These are phyloP conservation scores for Hypoxylon trugodes DNA, from an alignment of 495 filamentous ascomycete species.

Conservation along the genomic window DNA sequence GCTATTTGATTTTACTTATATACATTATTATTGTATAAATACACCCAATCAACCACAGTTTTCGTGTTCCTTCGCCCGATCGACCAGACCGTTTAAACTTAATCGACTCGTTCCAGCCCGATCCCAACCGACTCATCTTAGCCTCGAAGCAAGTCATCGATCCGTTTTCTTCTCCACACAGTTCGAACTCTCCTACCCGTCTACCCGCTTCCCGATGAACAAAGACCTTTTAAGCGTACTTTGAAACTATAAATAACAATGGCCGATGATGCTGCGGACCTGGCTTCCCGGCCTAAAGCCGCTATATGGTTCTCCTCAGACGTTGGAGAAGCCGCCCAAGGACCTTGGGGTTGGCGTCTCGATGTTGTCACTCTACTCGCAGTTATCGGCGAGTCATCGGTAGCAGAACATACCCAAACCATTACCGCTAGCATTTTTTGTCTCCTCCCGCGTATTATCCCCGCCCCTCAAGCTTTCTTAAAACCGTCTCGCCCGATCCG, in stretches of 20 bases:
- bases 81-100: constrained; percentile 1
- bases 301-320: constrained; percentile 51
- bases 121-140: constrained; percentile 3
- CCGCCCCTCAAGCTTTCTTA: constrained; percentile 71
- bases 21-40: constrained; percentile 3
- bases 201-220: not conserved
- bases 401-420: constrained; percentile 63
- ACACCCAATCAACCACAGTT: not conserved
- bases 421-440: constrained; percentile 65
- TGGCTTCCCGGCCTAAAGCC: constrained; percentile 8
- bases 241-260: constrained; percentile 17
- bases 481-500: constrained; percentile 64
- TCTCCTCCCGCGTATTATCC: constrained; percentile 69
- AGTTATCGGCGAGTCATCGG: constrained; percentile 67
- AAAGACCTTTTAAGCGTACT: not conserved
- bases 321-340: constrained; percentile 34
- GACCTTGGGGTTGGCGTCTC: constrained; percentile 58
- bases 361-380: constrained; percentile 71
- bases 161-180: constrained; percentile 5
- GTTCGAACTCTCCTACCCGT: not conserved
- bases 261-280: constrained; percentile 22
- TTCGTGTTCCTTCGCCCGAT: not conserved
- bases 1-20: constrained; percentile 4
- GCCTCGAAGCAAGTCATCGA: constrained; percentile 8
- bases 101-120: constrained; percentile 13